Evolutionary conservation across 345 rosid species (phyloP), one percentile per base, ranked within the genome.

Genomic region (Draba incana): DNA sequence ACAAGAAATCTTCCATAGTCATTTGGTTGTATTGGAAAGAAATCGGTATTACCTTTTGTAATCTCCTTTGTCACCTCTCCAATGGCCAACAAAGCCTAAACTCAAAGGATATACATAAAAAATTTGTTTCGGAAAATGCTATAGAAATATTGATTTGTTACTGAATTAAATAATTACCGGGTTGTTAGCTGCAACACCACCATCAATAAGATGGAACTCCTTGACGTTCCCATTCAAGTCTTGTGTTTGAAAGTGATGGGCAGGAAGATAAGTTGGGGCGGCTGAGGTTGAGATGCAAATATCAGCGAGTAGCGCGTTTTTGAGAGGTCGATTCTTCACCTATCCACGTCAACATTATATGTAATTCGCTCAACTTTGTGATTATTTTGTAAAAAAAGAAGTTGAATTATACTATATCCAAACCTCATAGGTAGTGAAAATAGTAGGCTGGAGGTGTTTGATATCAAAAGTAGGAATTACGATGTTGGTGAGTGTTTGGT

Each of bases 381-480:
- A 30, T 5, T n/a, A 10, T 24, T 30, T 1, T 20, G 20, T 20
- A 20, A 20, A n/a, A 10, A 50, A 27, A 5, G 37, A 6, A 33
- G 37, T 5, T 33, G 6, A 33, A 33, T 33, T 33, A 33, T 33
- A 33, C 37, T 33, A 33, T 33, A 33, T 33, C 37, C 51, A 27
- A 27, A 79, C 89, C 85, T 84, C 76, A 14, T 54, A 85, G 64
- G 68, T 80, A 3, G 82, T 79, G 70, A 85, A 87, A 70, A 87
- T 77, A 16, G 75, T 52, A 3, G 93, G 93, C 65, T 85, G 88
- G 50, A 87, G 86, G 8, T 44, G 9, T 52, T 75, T 79, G 77
- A 87, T 78, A 76, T 87, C 90, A 60, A 87, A 87, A 9, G 90
- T 79, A 10, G 90, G 88, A 52, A 87, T 87, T 6, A 87, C 84